Evolutionary conservation across 805 yeast species (phyloP).

Genomic region (Ogataea pilisensis): DNA sequence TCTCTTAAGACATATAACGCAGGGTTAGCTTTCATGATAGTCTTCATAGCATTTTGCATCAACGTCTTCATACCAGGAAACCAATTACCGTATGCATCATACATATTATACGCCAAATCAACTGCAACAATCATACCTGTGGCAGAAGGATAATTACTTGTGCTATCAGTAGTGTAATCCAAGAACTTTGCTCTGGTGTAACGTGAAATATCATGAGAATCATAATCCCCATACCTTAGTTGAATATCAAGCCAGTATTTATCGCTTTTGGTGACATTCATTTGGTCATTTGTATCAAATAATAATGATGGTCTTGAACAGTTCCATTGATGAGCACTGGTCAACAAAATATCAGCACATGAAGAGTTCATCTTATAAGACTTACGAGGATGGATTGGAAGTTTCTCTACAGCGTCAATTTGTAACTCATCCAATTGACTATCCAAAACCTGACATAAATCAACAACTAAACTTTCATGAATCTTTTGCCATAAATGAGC

Average conservation of each 20-base stretch:
- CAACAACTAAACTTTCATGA: constrained; percentile 92
- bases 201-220: constrained; percentile 92
- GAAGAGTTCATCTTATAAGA: constrained; percentile 97
- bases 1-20: constrained; percentile 88
- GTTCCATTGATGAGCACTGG: constrained; percentile 76
- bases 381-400: constrained; percentile 93
- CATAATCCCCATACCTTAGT: constrained; percentile 93
- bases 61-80: constrained; percentile 90
- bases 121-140: constrained; percentile 89
- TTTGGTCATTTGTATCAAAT: constrained; percentile 62
- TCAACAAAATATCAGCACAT: constrained; percentile 81
- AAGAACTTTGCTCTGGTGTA: constrained; percentile 89
- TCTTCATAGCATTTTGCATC: constrained; percentile 86
- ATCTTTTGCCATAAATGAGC: constrained; percentile 99
- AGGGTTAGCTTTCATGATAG: constrained; percentile 92
- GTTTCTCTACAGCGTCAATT: constrained; percentile 82
- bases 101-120: constrained; percentile 93
- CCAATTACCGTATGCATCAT: constrained; percentile 97
- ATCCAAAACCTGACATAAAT: constrained; percentile 87
- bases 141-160: constrained; percentile 85
- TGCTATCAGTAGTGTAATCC: constrained; percentile 86
- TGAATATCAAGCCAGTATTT: constrained; percentile 96
- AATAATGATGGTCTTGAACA: constrained; percentile 78
- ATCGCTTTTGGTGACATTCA: constrained; percentile 52
- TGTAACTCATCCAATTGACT: constrained; percentile 78